Conservation (phyloP, 1,284 basidiomycete genomes). For the Ceratobasidium sp. region DNA sequence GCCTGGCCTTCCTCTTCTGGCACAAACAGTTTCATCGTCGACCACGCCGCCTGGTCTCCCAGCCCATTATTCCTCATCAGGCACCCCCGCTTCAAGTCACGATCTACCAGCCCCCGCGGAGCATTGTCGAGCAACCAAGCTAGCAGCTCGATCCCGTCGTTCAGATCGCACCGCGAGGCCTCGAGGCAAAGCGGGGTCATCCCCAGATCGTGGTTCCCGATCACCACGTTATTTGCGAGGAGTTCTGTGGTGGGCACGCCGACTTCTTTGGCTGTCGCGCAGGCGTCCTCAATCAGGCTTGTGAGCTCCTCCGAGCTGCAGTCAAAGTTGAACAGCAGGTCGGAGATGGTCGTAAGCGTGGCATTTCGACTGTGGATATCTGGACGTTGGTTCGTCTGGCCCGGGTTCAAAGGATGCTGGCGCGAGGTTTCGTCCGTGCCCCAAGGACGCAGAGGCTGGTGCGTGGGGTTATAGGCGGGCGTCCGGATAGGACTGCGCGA, state of each 20-base stretch:
- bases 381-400: slow-evolving; percentile 11
- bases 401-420: no score
- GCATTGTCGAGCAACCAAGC: slow-evolving; percentile 20
- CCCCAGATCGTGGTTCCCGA: slow-evolving; percentile 24
- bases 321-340: slow-evolving; percentile 33
- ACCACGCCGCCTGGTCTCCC: slow-evolving; percentile 29
- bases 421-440: no score
- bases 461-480: no score
- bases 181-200: slow-evolving; percentile 28
- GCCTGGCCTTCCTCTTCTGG: slow-evolving; percentile 8
- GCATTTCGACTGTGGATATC: slow-evolving; percentile 12
- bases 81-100: slow-evolving; percentile 12
- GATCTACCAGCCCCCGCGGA: not conserved
- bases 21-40: slow-evolving; percentile 22
- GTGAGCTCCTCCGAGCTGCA: not conserved
- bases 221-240: not conserved
- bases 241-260: slow-evolving; percentile 15
- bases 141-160: not conserved
- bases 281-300: slow-evolving; percentile 16
- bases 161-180: slow-evolving; percentile 15
- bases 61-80: slow-evolving; percentile 27
- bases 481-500: no score
- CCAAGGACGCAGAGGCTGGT: no score
- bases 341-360: slow-evolving; percentile 14
- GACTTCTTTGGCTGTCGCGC: slow-evolving; percentile 18